A percentile compares a stretch with the other conserved stretches of the same genome.
Conservation (phyloP, 352 stramenopile genomes). For the Phytophthora palmivora region DNA sequence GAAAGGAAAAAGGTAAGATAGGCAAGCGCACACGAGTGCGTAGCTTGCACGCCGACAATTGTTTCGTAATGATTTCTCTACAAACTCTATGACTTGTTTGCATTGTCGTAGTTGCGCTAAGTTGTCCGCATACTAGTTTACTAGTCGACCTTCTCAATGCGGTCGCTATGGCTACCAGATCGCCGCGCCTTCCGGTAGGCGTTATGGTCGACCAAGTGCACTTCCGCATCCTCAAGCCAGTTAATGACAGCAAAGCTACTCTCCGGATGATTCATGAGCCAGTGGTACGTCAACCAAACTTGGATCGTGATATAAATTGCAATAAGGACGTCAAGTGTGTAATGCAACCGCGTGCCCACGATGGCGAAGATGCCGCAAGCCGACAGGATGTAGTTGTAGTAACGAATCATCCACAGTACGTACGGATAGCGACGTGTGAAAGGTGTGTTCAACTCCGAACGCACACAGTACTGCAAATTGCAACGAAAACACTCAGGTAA, state of each 20-base stretch:
- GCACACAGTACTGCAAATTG: constrained; percentile 73
- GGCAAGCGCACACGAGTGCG: not conserved
- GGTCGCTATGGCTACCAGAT: constrained; percentile 47
- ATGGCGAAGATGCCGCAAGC: constrained; percentile 84
- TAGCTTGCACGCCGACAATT: constrained; percentile 1
- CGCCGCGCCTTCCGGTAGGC: constrained; percentile 79
- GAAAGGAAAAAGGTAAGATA: constrained; percentile 55
- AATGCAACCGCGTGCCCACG: constrained; percentile 86
- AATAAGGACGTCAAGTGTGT: constrained; percentile 89
- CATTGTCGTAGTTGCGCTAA: constrained; percentile 10
- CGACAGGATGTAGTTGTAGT: constrained; percentile 74
- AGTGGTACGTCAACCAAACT: constrained; percentile 89
- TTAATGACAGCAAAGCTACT: constrained; percentile 72
- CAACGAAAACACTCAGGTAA: constrained; percentile 14
- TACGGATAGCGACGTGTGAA: constrained; percentile 81
- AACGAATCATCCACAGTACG: constrained; percentile 83
- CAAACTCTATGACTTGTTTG: constrained; percentile 35
- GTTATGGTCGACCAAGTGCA: constrained; percentile 82
- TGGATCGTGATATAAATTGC: constrained; percentile 88
- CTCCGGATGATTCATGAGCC: constrained; percentile 70
- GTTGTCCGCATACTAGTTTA: not conserved
- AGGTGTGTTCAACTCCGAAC: constrained; percentile 84
- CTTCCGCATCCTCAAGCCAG: constrained; percentile 85
- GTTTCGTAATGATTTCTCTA: constrained; percentile 23
- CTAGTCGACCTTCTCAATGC: constrained; percentile 37